phyloP scores from a whole-genome alignment of 2,329 filamentous ascomycete genomes.

The Monilinia aucupariae region DNA sequence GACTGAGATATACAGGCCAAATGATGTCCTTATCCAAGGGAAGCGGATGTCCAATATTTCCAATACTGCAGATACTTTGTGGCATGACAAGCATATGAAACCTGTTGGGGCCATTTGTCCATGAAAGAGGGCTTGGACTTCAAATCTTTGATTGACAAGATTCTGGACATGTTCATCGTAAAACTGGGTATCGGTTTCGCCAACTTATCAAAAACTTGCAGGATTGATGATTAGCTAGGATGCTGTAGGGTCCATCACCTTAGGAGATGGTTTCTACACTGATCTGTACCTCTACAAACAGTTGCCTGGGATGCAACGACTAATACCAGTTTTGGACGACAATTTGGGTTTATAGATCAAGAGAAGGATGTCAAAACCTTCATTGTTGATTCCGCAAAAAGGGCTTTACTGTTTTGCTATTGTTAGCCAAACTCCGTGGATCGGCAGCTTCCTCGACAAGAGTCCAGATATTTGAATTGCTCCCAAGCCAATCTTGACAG shows the following conservation, averaged over 20 bases:
- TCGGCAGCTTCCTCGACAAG: conserved; percentile 2
- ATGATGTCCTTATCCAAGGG: background rate
- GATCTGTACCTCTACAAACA: background rate
- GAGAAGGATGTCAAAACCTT: background rate
- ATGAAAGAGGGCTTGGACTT: background rate
- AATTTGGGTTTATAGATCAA: conserved; percentile 6
- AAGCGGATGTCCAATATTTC: background rate
- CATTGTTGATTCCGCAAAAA: background rate
- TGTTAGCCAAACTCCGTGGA: conserved; percentile 10
- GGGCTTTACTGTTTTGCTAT: conserved; percentile 3
- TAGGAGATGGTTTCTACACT: background rate
- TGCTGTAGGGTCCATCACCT: background rate
- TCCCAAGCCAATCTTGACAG: background rate
- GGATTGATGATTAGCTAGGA: conserved; percentile 9
- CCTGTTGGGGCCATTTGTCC: conserved; percentile 5
- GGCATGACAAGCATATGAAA: conserved; percentile 3
- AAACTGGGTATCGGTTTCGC: background rate
- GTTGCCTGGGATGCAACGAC: conserved; percentile 1
- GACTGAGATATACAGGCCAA: conserved; percentile 6
- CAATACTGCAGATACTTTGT: background rate
- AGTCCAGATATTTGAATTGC: background rate
- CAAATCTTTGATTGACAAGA: background rate
- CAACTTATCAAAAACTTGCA: background rate
- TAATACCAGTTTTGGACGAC: conserved; percentile 4
- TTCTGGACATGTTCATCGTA: background rate